Conservation (phyloP, 2,329 filamentous ascomycete genomes). For the Claviceps sp. region DNA sequence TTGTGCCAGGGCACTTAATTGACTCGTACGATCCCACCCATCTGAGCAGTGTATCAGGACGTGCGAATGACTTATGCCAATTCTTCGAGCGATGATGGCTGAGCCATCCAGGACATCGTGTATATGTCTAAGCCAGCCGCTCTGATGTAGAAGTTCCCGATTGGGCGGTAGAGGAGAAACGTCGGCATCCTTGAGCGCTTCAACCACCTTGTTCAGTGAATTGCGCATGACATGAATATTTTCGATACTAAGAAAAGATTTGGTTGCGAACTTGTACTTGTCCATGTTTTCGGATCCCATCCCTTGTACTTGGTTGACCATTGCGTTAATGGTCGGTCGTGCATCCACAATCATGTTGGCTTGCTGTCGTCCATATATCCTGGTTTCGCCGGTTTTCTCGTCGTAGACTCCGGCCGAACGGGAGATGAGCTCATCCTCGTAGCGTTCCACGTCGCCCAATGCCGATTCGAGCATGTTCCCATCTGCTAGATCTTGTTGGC, state of each 20-base stretch:
- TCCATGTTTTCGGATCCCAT: constrained; percentile 97
- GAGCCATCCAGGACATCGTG: constrained; percentile 72
- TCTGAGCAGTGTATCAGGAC: constrained; percentile 96
- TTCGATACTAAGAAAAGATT: constrained; percentile 88
- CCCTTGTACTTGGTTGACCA: constrained; percentile 86
- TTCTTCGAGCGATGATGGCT: constrained; percentile 69
- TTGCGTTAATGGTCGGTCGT: constrained; percentile 82
- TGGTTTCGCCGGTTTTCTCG: constrained; percentile 45
- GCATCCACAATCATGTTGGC: constrained; percentile 93
- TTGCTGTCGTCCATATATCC: constrained; percentile 84
- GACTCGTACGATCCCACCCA: constrained; percentile 94
- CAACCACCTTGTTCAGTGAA: constrained; percentile 76
- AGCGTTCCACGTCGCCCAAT: constrained; percentile 47
- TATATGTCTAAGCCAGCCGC: constrained; percentile 86
- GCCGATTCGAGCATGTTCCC: constrained; percentile 29
- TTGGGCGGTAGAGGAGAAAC: constrained; percentile 72
- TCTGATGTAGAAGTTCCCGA: constrained; percentile 66
- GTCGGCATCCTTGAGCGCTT: constrained; percentile 85
- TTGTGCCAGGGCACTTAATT: constrained; percentile 82
- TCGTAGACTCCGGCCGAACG: constrained; percentile 31
- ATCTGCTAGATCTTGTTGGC: constrained; percentile 36
- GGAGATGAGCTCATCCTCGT: constrained; percentile 55
- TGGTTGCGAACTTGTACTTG: constrained; percentile 82
- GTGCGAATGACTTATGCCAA: constrained; percentile 87
- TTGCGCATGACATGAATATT: constrained; percentile 98